Evolutionary conservation across 2,329 filamentous ascomycete species (phyloP), one percentile per base, ranked within the genome.

Genomic region (Coniochaeta sp.): DNA sequence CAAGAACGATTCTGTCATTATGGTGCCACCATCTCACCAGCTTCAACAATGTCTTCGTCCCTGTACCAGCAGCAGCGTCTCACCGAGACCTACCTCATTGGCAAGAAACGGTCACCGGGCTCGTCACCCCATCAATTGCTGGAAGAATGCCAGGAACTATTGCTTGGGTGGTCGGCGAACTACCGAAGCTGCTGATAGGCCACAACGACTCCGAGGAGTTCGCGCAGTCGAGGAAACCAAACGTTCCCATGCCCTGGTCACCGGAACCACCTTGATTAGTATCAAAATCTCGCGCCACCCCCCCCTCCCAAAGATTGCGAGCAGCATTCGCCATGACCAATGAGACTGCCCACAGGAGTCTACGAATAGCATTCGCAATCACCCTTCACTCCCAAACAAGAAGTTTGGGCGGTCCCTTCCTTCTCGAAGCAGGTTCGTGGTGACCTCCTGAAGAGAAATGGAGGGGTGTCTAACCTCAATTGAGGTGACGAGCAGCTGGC

Each of bases 11-110:
- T 14, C 18, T 2, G 26, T 9, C 12, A 22, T 22, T 42, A n/a
- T n/a, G n/a, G 38, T 42, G 38, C 20, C 38, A 42, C 38, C 38
- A n/a, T n/a, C n/a, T n/a, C n/a, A 42, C 38, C 22, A 38, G n/a
- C n/a, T n/a, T 22, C 5, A 22, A 22, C 6, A 9, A 42, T 14
- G 22, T 26, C 22, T n/a, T 42, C 38, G 20, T 13, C n/a, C 22
- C 18, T n/a, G n/a, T n/a, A n/a, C n/a, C 20, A 10, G 9, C 2
- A 22, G n/a, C 16, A 9, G 22, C 18, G 38, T 26, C 20, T 26
- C 20, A 26, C 20, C 5, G 20, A 42, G 6, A 26, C n/a, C n/a
- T n/a, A n/a, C n/a, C n/a, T 18, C 20, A 16, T 38, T 38, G 33
- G 22, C 33, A 22, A 20, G 33, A 42, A 26, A 22, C 38, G 38